These are phyloP conservation scores for Cinchona pubescens DNA, from an alignment of 257 asterid genomes.

Conservation along the genomic window DNA sequence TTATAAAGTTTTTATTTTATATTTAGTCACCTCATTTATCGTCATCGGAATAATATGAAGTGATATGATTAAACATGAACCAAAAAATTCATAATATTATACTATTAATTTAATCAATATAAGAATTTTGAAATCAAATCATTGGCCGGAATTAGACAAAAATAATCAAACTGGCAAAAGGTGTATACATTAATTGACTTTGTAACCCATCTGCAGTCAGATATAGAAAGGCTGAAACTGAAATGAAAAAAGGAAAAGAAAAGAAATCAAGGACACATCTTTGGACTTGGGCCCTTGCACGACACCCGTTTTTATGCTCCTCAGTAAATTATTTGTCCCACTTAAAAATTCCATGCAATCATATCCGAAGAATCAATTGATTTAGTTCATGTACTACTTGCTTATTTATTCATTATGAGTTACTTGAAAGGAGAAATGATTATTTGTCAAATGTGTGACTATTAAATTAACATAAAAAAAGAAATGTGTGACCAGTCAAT, in stretches of 20 bases:
- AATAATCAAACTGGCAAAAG: not conserved
- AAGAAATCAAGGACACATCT: slow-evolving; percentile 5
- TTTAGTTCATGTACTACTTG: too few species aligned
- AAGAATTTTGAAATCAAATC: too few species aligned
- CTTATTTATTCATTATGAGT: too few species aligned
- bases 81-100: too few species aligned
- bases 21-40: too few species aligned
- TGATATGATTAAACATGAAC: too few species aligned
- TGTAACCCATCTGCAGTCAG: not conserved
- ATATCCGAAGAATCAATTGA: not conserved
- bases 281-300: not conserved
- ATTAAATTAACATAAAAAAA: too few species aligned
- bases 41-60: too few species aligned
- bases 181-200: not conserved
- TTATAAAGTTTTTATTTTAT: too few species aligned
- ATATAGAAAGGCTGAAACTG: not conserved
- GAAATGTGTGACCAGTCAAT: not conserved
- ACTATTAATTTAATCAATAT: too few species aligned
- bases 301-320: not conserved
- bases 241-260: not conserved
- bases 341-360: not conserved
- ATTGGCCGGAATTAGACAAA: not conserved
- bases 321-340: not conserved
- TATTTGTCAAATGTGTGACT: too few species aligned
- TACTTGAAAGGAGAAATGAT: too few species aligned